phyloP scores from a whole-genome alignment of 2,329 filamentous ascomycete genomes.

The Aspergillus luchuensis region DNA sequence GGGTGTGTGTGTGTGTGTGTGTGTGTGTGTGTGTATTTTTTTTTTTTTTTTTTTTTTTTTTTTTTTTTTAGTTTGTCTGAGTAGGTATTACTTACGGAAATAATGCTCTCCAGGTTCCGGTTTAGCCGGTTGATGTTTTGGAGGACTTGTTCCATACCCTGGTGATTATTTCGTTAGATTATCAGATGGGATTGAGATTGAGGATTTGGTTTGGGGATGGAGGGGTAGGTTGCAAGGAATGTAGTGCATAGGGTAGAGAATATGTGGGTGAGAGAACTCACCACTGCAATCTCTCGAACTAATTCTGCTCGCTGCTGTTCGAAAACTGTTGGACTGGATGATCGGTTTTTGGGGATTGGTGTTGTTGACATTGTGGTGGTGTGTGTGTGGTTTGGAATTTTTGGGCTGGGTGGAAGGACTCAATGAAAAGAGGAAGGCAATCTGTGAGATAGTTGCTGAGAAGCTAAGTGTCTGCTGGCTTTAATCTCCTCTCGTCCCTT shows the following conservation, averaged over 20 bases:
- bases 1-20: too few relatives aligned
- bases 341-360: constrained; percentile 17
- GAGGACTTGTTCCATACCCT: constrained; percentile 82
- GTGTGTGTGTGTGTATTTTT: too few relatives aligned
- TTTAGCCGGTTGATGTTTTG: constrained; percentile 97
- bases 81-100: constrained; percentile 63
- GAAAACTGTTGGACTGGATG: constrained; percentile 40
- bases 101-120: constrained; percentile 85
- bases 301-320: constrained; percentile 47
- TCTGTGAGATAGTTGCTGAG: background rate
- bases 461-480: background rate
- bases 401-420: too few relatives aligned
- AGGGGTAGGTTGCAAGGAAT: background rate
- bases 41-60: too few relatives aligned
- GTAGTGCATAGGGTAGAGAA: too few relatives aligned
- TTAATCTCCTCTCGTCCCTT: background rate
- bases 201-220: background rate
- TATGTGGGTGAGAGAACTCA: constrained; percentile 22
- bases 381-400: background rate
- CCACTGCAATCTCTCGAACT: constrained; percentile 47
- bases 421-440: too few relatives aligned
- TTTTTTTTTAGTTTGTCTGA: too few relatives aligned
- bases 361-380: constrained; percentile 21
- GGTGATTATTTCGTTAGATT: background rate
- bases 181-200: too few relatives aligned